Conservation (phyloP, 352 stramenopile genomes). For the Phytophthora megakarya region DNA sequence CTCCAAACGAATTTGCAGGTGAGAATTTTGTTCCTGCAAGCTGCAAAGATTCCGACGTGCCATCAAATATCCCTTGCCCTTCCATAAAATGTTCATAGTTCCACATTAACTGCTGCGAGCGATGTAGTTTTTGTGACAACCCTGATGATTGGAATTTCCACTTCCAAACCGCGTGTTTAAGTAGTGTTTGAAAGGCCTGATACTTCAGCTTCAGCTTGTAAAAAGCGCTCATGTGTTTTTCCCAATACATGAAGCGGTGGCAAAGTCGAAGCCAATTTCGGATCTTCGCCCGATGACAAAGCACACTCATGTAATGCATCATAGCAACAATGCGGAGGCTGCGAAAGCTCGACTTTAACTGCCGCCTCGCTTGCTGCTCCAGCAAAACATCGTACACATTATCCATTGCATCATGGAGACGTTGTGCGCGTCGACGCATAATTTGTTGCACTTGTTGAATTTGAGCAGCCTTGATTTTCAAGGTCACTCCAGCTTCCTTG, state of each 20-base stretch:
- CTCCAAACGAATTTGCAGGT: constrained; percentile 49
- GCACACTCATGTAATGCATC: constrained; percentile 46
- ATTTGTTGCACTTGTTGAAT: constrained; percentile 60
- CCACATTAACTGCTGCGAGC: constrained; percentile 37
- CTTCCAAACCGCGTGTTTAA: constrained; percentile 55
- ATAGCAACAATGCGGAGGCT: constrained; percentile 54
- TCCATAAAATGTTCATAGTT: constrained; percentile 52
- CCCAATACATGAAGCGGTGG: constrained; percentile 57
- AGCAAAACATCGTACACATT: constrained; percentile 62
- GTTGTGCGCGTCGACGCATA: constrained; percentile 49
- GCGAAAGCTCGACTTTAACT: constrained; percentile 64
- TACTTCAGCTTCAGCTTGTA: constrained; percentile 48
- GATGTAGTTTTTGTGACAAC: constrained; percentile 42
- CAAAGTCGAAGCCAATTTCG: constrained; percentile 71
- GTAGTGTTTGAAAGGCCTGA: constrained; percentile 45
- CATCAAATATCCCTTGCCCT: constrained; percentile 37
- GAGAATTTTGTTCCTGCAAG: constrained; percentile 50
- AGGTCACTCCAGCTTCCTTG: constrained; percentile 48
- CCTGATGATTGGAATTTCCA: constrained; percentile 55
- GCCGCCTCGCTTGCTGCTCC: constrained; percentile 40
- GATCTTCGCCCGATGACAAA: constrained; percentile 54
- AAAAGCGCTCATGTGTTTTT: constrained; percentile 47
- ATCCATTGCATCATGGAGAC: constrained; percentile 67
- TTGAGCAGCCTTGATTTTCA: constrained; percentile 52
- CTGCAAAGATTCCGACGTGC: constrained; percentile 32